Evolutionary conservation across 2,329 filamentous ascomycete genomes (phyloP).

Genomic region (Neoarthrinium moseri): DNA sequence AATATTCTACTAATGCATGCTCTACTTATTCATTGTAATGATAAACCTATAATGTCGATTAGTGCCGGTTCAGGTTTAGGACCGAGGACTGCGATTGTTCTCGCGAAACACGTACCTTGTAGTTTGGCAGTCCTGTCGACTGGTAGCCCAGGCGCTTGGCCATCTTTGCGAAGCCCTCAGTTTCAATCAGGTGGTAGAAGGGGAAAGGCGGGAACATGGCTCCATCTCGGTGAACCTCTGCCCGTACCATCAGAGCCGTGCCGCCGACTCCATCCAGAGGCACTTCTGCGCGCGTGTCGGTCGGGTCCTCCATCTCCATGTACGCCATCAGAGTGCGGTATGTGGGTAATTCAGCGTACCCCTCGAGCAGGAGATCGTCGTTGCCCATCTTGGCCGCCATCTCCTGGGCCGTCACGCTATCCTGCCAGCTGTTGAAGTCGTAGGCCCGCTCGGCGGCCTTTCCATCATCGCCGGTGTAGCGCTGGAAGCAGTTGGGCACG

Average conservation of each 20-base stretch:
- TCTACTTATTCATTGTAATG: constrained; percentile 87
- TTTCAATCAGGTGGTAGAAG: constrained; percentile 97
- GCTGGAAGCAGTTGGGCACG: constrained; percentile 93
- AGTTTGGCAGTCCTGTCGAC: constrained; percentile 88
- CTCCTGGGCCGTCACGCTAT: constrained; percentile 75
- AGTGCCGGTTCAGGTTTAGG: background rate
- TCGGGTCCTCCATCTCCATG: constrained; percentile 57
- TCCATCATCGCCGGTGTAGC: constrained; percentile 72
- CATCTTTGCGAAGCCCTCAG: constrained; percentile 98
- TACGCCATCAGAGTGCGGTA: constrained; percentile 91
- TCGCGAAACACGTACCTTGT: too few relatives aligned
- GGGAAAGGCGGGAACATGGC: constrained; percentile 98
- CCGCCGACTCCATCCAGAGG: constrained; percentile 91
- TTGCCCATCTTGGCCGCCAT: constrained; percentile 78
- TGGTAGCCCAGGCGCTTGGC: constrained; percentile 83
- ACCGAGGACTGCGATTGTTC: background rate
- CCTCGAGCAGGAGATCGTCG: constrained; percentile 91
- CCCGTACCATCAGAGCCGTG: constrained; percentile 89
- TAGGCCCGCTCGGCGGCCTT: constrained; percentile 78
- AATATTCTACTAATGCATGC: too few relatives aligned
- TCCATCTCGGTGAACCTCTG: constrained; percentile 93
- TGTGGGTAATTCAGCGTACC: constrained; percentile 89
- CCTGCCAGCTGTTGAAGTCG: constrained; percentile 97
- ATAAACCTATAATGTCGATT: constrained; percentile 60
- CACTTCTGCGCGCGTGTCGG: constrained; percentile 62